Evolutionary conservation across 345 rosid species (phyloP).

Genomic region (Salix brachista): DNA sequence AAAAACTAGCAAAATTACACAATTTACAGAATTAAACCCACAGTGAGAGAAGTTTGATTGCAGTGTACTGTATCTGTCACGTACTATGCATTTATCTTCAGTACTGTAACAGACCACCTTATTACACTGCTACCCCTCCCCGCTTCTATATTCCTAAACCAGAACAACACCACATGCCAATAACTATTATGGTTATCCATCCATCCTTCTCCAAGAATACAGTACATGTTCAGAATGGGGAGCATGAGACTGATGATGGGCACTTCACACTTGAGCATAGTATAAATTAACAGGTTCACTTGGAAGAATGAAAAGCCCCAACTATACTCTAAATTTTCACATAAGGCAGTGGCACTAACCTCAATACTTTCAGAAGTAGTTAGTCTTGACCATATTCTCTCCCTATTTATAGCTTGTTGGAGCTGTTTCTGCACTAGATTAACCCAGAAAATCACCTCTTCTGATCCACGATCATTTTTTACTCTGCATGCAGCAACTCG

Average conservation of each 20-base stretch:
- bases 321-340: neutral
- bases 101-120: neutral
- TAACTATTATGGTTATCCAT: neutral
- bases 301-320: neutral
- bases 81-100: neutral
- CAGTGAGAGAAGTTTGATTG: neutral
- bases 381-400: constrained; percentile 93
- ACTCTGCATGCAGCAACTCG: constrained; percentile 77
- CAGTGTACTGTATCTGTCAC: neutral
- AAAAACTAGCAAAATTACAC: neutral
- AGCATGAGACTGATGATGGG: neutral
- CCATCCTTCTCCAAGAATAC: neutral
- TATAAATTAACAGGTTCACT: neutral
- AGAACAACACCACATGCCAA: neutral
- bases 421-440: constrained; percentile 86
- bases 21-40: neutral
- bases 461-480: constrained; percentile 54
- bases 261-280: neutral
- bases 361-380: constrained; percentile 93
- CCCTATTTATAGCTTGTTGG: constrained; percentile 82
- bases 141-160: neutral
- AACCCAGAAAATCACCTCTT: constrained; percentile 91
- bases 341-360: constrained; percentile 41
- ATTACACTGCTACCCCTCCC: neutral
- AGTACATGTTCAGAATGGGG: neutral